phyloP scores from a whole-genome alignment of 2,329 filamentous ascomycete species.

The Aspergillus proliferans region DNA sequence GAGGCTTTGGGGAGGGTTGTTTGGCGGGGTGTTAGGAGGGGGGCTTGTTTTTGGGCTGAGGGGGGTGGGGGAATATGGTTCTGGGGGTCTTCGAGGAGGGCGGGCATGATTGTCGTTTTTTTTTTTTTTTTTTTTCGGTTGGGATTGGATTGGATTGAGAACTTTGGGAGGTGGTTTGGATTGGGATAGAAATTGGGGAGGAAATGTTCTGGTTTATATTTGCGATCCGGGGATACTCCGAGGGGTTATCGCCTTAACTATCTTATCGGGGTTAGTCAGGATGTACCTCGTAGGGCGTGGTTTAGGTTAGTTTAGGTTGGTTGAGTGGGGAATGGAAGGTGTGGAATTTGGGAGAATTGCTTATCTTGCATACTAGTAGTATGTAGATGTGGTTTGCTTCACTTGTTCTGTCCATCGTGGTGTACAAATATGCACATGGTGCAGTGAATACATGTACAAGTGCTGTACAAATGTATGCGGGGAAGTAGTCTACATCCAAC shows the following conservation, averaged over 20 bases:
- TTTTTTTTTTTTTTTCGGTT: neutral
- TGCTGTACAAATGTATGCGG: no score
- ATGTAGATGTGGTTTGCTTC: no score
- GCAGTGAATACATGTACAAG: no score
- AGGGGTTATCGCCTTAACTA: no score
- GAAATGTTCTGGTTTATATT: neutral
- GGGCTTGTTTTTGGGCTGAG: slow-evolving; percentile 12
- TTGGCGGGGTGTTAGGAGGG: slow-evolving; percentile 17
- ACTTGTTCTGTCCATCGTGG: no score
- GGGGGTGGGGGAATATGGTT: slow-evolving; percentile 21
- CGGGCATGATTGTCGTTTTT: slow-evolving; percentile 22
- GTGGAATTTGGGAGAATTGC: no score
- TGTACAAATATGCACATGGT: no score
- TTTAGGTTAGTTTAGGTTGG: no score
- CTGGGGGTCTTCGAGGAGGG: slow-evolving; percentile 31
- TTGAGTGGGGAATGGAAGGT: no score
- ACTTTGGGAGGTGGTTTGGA: no score
- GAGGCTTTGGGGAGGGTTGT: slow-evolving; percentile 18
- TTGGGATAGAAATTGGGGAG: neutral
- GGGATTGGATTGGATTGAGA: neutral
- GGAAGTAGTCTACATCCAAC: no score
- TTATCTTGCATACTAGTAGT: no score
- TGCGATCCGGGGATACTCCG: neutral
- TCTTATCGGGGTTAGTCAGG: neutral
- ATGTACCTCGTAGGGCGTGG: neutral